Evolutionary conservation across 2,329 filamentous ascomycete species (phyloP).

Genomic region (Dothideomycetes sp.): DNA sequence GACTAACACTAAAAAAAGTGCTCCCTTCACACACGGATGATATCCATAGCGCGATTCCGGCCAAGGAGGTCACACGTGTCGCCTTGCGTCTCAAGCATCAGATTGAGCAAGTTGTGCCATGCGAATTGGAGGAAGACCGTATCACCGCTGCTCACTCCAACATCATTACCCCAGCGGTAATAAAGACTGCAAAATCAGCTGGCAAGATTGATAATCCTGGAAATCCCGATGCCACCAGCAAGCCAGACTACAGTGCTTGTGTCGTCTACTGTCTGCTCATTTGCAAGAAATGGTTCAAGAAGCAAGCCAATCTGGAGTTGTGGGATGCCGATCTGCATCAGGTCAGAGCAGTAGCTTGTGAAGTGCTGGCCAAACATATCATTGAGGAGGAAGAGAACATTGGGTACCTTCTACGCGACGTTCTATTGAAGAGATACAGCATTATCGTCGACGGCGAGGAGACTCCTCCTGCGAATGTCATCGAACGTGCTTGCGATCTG

Average conservation of each 20-base stretch:
- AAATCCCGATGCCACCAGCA: constrained; percentile 29
- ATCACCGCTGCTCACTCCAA: constrained; percentile 74
- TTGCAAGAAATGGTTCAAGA: constrained; percentile 64
- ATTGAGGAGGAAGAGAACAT: constrained; percentile 80
- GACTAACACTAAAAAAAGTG: too few species aligned
- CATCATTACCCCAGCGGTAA: constrained; percentile 69
- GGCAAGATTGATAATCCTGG: constrained; percentile 34
- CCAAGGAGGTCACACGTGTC: constrained; percentile 75
- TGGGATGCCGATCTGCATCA: constrained; percentile 85
- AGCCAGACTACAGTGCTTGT: constrained; percentile 62
- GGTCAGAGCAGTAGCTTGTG: constrained; percentile 70
- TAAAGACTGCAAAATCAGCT: constrained; percentile 71
- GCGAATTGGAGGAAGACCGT: constrained; percentile 67
- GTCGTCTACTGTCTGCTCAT: constrained; percentile 78
- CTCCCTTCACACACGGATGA: constrained; percentile 53
- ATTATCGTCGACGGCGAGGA: constrained; percentile 61
- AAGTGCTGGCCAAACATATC: constrained; percentile 77
- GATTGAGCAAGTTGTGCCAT: constrained; percentile 80
- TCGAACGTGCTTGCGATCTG: constrained; percentile 87
- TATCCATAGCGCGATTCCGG: constrained; percentile 56
- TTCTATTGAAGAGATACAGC: constrained; percentile 82
- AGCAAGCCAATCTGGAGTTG: constrained; percentile 68
- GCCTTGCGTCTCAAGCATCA: constrained; percentile 84
- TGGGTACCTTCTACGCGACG: constrained; percentile 64
- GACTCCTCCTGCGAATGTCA: constrained; percentile 70